Evolutionary conservation across 2,329 filamentous ascomycete genomes (phyloP).

Genomic region (Alternaria atra): DNA sequence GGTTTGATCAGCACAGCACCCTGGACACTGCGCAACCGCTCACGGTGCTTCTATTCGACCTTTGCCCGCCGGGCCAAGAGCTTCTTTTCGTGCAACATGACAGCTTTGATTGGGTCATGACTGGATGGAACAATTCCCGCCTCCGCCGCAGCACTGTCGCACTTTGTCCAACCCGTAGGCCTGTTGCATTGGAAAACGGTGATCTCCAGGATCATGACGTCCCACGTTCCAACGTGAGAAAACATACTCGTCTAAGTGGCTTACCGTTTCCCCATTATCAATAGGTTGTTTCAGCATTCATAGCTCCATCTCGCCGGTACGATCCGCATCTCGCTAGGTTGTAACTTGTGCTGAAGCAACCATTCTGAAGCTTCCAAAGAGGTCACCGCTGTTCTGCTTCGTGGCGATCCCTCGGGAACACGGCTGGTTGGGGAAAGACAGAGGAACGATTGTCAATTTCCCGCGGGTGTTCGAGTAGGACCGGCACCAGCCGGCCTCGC

Average conservation of each 20-base stretch:
- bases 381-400: constrained; percentile 35
- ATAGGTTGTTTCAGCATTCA: constrained; percentile 19
- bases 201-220: constrained; percentile 38
- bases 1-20: constrained; percentile 35
- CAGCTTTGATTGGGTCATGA: constrained; percentile 3
- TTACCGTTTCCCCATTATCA: constrained; percentile 14
- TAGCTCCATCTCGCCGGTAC: constrained; percentile 23
- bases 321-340: constrained; percentile 22
- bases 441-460: constrained; percentile 7
- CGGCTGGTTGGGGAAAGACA: constrained; percentile 6
- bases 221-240: constrained; percentile 19
- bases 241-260: constrained; percentile 20
- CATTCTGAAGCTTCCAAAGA: background rate
- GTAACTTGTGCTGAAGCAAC: background rate
- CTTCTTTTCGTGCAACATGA: constrained; percentile 8
- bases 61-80: constrained; percentile 22
- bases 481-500: constrained; percentile 11
- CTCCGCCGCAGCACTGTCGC: constrained; percentile 12
- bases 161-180: constrained; percentile 6
- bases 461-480: constrained; percentile 3
- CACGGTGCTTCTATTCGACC: constrained; percentile 22
- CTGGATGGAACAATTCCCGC: constrained; percentile 13
- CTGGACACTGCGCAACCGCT: constrained; percentile 20
- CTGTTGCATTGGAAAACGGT: constrained; percentile 22
- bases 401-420: constrained; percentile 29